Conservation (phyloP, 768 basidiomycete genomes). For the Suillus sp. region DNA sequence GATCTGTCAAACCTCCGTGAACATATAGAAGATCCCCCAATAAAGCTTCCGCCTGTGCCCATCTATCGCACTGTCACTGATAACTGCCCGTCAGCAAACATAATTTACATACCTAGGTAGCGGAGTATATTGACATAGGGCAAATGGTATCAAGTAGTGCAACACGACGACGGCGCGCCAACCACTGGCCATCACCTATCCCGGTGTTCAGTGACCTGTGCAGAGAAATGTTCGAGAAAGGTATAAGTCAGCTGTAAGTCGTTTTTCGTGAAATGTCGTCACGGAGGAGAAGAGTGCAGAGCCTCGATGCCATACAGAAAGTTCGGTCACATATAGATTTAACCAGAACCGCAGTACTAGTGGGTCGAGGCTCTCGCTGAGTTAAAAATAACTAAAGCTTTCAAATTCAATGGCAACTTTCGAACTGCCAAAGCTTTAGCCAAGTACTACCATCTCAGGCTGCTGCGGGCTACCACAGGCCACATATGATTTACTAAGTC, state of each 20-base stretch:
- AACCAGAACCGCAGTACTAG: background rate
- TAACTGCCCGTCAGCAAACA: background rate
- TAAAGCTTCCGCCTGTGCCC: constrained; percentile 76
- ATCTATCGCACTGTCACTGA: constrained; percentile 49
- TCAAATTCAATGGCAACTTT: background rate
- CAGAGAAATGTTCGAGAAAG: background rate
- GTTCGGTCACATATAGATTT: background rate
- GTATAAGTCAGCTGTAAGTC: constrained; percentile 21
- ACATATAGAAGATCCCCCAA: constrained; percentile 64
- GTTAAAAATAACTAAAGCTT: background rate
- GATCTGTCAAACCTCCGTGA: constrained; percentile 82
- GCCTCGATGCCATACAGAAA: background rate
- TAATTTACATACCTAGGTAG: constrained; percentile 24
- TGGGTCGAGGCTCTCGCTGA: background rate
- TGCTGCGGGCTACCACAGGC: too few relatives aligned
- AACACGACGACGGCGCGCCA: constrained; percentile 11
- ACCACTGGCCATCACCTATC: constrained; percentile 13
- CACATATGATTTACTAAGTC: background rate
- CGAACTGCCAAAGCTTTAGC: background rate
- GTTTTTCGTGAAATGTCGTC: constrained; percentile 5
- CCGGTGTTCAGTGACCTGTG: background rate
- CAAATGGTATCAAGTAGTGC: constrained; percentile 20
- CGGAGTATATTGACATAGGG: constrained; percentile 27
- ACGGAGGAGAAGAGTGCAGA: background rate
- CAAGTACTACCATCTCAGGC: too few relatives aligned